Conservation (phyloP, 192 early-diverging fungal genomes). For the Coemansia sp. region DNA sequence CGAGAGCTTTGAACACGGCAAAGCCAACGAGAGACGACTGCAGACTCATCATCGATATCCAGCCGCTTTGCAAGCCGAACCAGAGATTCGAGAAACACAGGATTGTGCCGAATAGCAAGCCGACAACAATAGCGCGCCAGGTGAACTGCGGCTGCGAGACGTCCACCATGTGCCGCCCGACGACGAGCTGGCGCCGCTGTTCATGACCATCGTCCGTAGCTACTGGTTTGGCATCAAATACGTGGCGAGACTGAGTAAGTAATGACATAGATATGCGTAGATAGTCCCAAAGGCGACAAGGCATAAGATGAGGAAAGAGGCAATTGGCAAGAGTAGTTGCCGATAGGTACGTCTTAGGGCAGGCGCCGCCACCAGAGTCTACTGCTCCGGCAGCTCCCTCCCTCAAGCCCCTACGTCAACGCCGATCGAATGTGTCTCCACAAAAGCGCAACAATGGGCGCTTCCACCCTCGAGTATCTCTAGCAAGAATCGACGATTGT, state of each 20-base stretch:
- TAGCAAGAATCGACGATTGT: neutral
- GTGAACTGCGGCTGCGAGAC: conserved; percentile 48
- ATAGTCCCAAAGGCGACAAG: neutral
- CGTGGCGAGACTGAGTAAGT: neutral
- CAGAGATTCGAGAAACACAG: conserved; percentile 88
- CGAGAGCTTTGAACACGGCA: conserved; percentile 71
- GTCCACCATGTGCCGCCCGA: conserved; percentile 35
- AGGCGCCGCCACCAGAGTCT: neutral
- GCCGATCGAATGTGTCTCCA: neutral
- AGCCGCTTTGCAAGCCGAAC: conserved; percentile 82
- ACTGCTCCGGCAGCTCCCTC: neutral
- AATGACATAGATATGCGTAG: neutral
- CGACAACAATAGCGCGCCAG: conserved; percentile 59
- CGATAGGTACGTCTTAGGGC: neutral
- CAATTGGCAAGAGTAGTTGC: neutral
- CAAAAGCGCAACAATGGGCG: neutral
- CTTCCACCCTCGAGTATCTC: neutral
- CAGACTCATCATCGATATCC: conserved; percentile 79
- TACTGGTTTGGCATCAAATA: neutral
- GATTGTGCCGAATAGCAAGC: conserved; percentile 67
- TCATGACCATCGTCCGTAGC: conserved; percentile 5
- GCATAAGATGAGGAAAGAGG: neutral
- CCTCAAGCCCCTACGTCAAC: neutral
- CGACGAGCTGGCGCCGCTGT: neutral
- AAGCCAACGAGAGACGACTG: conserved; percentile 76